These are phyloP conservation scores for Ophiocordyceps camponoti-leonardi DNA, from an alignment of 2,329 filamentous ascomycete genomes.

Conservation along the genomic window DNA sequence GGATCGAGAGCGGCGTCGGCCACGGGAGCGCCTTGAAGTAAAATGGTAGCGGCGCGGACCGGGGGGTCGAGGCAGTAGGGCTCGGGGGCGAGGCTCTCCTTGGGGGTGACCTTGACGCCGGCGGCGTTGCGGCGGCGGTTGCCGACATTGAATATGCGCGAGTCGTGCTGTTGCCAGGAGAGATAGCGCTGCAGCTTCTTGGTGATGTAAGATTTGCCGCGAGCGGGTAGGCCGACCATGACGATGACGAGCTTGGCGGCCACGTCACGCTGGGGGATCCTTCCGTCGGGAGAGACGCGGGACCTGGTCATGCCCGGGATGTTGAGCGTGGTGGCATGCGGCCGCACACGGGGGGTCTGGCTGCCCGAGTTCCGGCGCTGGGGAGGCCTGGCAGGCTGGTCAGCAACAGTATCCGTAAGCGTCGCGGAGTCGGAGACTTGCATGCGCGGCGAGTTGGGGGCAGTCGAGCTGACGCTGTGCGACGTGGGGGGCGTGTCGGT, in stretches of 20 bases:
- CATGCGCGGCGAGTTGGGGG: slow-evolving; percentile 41
- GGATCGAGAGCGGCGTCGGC: slow-evolving; percentile 11
- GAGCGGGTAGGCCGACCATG: slow-evolving; percentile 90
- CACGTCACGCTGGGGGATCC: slow-evolving; percentile 85
- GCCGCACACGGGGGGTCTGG: slow-evolving; percentile 59
- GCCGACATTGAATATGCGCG: slow-evolving; percentile 92
- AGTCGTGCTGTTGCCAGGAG: slow-evolving; percentile 94
- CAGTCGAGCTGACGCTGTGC: slow-evolving; percentile 39
- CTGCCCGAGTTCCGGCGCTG: slow-evolving; percentile 57
- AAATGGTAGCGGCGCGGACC: slow-evolving; percentile 35
- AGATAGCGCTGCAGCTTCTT: slow-evolving; percentile 94
- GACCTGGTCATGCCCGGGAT: slow-evolving; percentile 94
- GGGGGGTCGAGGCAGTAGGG: slow-evolving; percentile 24
- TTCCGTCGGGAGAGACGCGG: slow-evolving; percentile 85
- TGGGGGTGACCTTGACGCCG: slow-evolving; percentile 27
- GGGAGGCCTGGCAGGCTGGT: slow-evolving; percentile 36
- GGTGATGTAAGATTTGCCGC: slow-evolving; percentile 97
- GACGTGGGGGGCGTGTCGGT: slow-evolving; percentile 38
- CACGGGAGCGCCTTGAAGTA: slow-evolving; percentile 34
- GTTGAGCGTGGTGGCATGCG: slow-evolving; percentile 85
- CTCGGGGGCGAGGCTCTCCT: slow-evolving; percentile 15
- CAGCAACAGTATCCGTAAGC: background rate
- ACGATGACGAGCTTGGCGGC: slow-evolving; percentile 93
- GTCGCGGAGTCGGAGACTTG: slow-evolving; percentile 18
- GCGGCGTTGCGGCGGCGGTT: slow-evolving; percentile 72